Evolutionary conservation across 2,329 filamentous ascomycete species (phyloP).

Genomic region (Davidsoniella australis): DNA sequence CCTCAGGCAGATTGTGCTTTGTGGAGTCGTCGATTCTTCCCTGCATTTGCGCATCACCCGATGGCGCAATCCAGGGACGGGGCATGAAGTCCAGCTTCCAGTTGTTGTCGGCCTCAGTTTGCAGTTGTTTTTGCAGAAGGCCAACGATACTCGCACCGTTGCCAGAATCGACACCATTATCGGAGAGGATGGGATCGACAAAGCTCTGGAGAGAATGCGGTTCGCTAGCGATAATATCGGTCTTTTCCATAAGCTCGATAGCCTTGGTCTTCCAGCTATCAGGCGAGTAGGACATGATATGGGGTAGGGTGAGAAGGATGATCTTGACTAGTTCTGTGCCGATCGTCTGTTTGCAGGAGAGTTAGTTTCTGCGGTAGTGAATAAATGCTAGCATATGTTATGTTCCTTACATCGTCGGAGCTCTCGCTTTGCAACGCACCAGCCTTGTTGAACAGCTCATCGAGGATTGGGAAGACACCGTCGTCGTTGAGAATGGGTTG

Average conservation of each 20-base stretch:
- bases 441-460: conserved; percentile 82
- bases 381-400: background rate
- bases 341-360: conserved; percentile 31
- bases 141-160: conserved; percentile 55
- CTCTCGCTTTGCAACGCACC: conserved; percentile 85
- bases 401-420: conserved; percentile 63
- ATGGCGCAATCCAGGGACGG: conserved; percentile 48
- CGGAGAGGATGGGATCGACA: conserved; percentile 59
- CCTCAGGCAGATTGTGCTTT: conserved; percentile 63
- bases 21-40: conserved; percentile 40
- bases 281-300: conserved; percentile 61
- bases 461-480: conserved; percentile 68
- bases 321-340: conserved; percentile 88
- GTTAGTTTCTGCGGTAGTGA: conserved; percentile 7
- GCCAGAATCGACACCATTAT: conserved; percentile 43
- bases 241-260: conserved; percentile 71
- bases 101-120: conserved; percentile 51
- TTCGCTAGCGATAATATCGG: conserved; percentile 81
- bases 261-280: conserved; percentile 57
- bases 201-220: conserved; percentile 70
- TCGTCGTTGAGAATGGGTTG: conserved; percentile 67
- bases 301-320: conserved; percentile 86
- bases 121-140: conserved; percentile 72
- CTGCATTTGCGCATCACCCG: conserved; percentile 42
- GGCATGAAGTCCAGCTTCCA: conserved; percentile 60